Evolutionary conservation across 1,284 basidiomycete species (phyloP).

Genomic region (Fomitopsis palustris): DNA sequence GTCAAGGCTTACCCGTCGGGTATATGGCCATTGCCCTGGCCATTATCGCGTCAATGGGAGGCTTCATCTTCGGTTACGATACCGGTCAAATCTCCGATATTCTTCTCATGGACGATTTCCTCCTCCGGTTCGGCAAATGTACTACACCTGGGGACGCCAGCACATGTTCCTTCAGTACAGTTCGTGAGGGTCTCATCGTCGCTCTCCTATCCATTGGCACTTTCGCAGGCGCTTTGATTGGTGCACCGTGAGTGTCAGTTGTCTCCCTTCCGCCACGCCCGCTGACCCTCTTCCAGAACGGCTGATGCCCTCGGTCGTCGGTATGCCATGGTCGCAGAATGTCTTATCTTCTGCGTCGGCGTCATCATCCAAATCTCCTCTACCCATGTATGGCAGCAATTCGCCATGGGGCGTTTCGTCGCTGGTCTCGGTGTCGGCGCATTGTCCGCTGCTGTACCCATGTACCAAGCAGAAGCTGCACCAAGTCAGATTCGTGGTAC

Average conservation of each 20-base stretch:
- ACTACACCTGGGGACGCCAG: conserved; percentile 32
- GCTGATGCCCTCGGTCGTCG: conserved; percentile 71
- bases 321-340: conserved; percentile 69
- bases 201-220: conserved; percentile 66
- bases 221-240: conserved; percentile 53
- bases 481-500: conserved; percentile 78
- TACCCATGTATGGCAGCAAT: conserved; percentile 52
- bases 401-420: conserved; percentile 68
- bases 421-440: conserved; percentile 70
- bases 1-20: conserved; percentile 48
- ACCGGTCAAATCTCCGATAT: conserved; percentile 81
- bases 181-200: conserved; percentile 66
- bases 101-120: conserved; percentile 72
- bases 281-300: conserved; percentile 29
- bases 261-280: not conserved
- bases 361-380: conserved; percentile 61
- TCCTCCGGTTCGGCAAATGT: conserved; percentile 58
- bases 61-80: conserved; percentile 77
- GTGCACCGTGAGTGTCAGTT: conserved; percentile 49
- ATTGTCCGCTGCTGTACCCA: conserved; percentile 73
- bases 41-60: conserved; percentile 72
- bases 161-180: conserved; percentile 49
- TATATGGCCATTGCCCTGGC: conserved; percentile 64
- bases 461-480: conserved; percentile 76
- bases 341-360: conserved; percentile 65